These are phyloP conservation scores for Carex arenaria DNA, from an alignment of 202 grass and related monocot species.

Conservation along the genomic window DNA sequence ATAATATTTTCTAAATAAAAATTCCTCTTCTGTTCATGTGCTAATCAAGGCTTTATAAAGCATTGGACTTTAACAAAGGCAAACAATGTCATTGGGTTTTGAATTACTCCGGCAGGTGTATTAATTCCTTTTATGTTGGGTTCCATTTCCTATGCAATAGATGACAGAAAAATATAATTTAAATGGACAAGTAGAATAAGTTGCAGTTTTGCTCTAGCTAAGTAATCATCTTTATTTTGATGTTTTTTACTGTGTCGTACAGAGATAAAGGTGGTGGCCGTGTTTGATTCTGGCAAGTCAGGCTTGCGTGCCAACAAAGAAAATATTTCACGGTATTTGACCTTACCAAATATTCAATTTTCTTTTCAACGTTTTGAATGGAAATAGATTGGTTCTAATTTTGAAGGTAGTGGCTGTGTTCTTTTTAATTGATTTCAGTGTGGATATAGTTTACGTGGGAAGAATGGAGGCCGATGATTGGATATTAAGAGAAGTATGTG, in stretches of 20 bases:
- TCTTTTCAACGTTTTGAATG: background rate
- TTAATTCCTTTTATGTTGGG: background rate
- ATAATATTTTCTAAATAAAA: too few relatives aligned
- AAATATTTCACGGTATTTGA: conserved; percentile 67
- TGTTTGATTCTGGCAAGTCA: conserved; percentile 84
- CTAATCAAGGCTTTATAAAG: background rate
- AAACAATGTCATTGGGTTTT: too few relatives aligned
- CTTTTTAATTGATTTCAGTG: conserved; percentile 45
- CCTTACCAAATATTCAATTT: conserved; percentile 2
- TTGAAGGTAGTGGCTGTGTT: background rate
- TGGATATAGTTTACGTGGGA: conserved; percentile 78
- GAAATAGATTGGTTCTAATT: background rate
- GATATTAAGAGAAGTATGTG: conserved; percentile 79
- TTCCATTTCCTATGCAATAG: background rate
- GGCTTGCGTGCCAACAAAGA: conserved; percentile 57
- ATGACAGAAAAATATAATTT: background rate
- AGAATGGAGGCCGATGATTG: conserved; percentile 77
- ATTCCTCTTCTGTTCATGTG: background rate
- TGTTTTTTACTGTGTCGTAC: conserved; percentile 28
- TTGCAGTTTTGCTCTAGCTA: conserved; percentile 1
- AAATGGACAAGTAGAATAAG: background rate
- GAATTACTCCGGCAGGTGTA: background rate
- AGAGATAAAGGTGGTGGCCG: conserved; percentile 91
- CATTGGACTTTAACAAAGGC: background rate
- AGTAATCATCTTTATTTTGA: conserved; percentile 4